Conservation (phyloP, 768 basidiomycete genomes). For the Mrakia blollopis region DNA sequence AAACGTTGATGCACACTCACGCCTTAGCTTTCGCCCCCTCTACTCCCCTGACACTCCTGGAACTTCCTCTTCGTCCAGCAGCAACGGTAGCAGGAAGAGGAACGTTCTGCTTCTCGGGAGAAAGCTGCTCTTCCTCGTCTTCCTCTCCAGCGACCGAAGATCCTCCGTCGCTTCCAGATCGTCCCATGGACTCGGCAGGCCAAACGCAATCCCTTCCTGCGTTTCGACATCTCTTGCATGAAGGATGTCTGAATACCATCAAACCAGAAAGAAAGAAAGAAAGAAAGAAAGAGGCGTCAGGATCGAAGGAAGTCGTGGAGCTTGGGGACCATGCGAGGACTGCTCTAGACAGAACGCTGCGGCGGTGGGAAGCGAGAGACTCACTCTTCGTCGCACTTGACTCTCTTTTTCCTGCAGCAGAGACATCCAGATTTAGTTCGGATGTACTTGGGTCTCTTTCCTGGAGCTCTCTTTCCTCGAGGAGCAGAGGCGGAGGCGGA, state of each 20-base stretch:
- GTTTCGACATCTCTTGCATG: slow-evolving; percentile 24
- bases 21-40: background rate
- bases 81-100: slow-evolving; percentile 1
- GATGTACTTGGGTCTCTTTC: slow-evolving; percentile 68
- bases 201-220: slow-evolving; percentile 27
- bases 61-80: slow-evolving; percentile 2
- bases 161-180: background rate
- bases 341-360: slow-evolving; percentile 46
- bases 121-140: too few species aligned
- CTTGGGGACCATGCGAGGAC: background rate
- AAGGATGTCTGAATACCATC: slow-evolving; percentile 1
- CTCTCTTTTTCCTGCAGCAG: slow-evolving; percentile 89
- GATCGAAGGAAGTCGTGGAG: background rate
- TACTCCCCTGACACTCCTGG: slow-evolving; percentile 7
- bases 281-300: background rate
- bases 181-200: slow-evolving; percentile 1
- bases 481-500: background rate
- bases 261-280: background rate
- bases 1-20: background rate
- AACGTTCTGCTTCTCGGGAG: slow-evolving; percentile 14
- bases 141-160: background rate
- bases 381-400: slow-evolving; percentile 93
- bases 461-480: background rate
- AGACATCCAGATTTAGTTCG: slow-evolving; percentile 91
- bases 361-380: slow-evolving; percentile 71